Base-by-base conservation (phyloP, 139 green algal genomes). In the Chlorella sp. region DNA sequence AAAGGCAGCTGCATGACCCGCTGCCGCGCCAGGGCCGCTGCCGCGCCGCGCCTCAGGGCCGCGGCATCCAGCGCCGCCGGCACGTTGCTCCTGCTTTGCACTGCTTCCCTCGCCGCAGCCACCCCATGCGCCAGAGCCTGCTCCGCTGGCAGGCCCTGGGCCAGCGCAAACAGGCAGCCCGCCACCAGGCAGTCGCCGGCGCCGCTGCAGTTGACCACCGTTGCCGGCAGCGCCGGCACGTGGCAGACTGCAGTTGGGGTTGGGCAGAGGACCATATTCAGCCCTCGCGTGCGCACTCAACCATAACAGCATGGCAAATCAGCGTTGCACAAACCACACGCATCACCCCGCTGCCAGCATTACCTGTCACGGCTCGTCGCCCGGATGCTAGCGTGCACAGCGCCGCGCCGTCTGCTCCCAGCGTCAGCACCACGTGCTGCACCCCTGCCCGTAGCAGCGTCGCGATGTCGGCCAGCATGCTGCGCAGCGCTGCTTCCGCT, bases 171-270 rank as follows among this genome's bases (percentile, higher is more conserved):
- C 44, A 94, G 41, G 69, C 87, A 87, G 9, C 88, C 91, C 30
- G 87, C 91, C 51, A 94, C 90, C 43, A 94, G 69, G 72, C 87
- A 91, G 75, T 92, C 91, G 14, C 91, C 91, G 70, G 91, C 91
- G 1, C 92, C 92, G 78, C 90, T 95, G 72, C 86, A 81, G 84
- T 87, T 95, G 24, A 92, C 84, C 1, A 95, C 87, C 6, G 74
- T 51, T 13, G 91, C 89, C 41, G 90, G 87, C 46, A 89, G 51
- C 5, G 90, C 86, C 24, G 89, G 87, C 67, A 88, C 26, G 43
- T 83, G 77, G 30, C 43, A 40, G 0, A 74, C 77, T 83, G 77
- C 77, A 22, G 51, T 36, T 8, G 9, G 51, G 28, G 79, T 76
- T 60, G 24, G 69, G 51, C 9, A 56, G 22, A 3, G 58, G 46